A percentile compares a stretch with the other conserved stretches of the same genome.
phyloP scores from a whole-genome alignment of 192 early-diverging fungal species.

The Funneliformis geosporum region DNA sequence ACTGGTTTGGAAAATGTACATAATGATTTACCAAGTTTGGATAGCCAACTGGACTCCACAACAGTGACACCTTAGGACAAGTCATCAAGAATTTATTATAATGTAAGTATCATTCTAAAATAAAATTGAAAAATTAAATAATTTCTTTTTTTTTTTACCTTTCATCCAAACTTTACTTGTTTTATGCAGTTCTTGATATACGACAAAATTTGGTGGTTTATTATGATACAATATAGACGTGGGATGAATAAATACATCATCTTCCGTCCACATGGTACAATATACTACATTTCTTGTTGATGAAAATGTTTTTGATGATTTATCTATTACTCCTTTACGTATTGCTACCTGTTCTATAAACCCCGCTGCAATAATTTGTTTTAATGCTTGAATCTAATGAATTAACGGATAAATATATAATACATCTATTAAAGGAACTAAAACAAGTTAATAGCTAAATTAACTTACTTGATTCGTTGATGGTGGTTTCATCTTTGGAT shows the following conservation, averaged over 20 bases:
- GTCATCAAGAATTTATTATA: background rate
- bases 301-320: slow-evolving; percentile 48
- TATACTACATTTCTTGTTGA: slow-evolving; percentile 52
- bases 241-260: slow-evolving; percentile 77
- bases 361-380: slow-evolving; percentile 86
- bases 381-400: slow-evolving; percentile 72
- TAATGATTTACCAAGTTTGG: slow-evolving; percentile 67
- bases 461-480: slow-evolving; percentile 12
- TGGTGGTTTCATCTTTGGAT: slow-evolving; percentile 69
- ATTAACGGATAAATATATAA: slow-evolving; percentile 40
- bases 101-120: background rate
- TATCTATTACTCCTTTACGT: slow-evolving; percentile 75
- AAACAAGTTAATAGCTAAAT: background rate
- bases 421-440: slow-evolving; percentile 40
- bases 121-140: slow-evolving; percentile 7
- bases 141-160: slow-evolving; percentile 25
- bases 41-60: slow-evolving; percentile 74
- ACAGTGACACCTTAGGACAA: slow-evolving; percentile 70
- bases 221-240: slow-evolving; percentile 64
- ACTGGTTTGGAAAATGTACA: slow-evolving; percentile 73
- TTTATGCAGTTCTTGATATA: slow-evolving; percentile 69
- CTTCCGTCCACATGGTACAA: slow-evolving; percentile 71
- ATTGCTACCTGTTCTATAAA: slow-evolving; percentile 93
- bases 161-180: slow-evolving; percentile 53
- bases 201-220: slow-evolving; percentile 68